Evolutionary conservation across 108 stramenopile species (phyloP).

Genomic region (Nitzschia putrida): DNA sequence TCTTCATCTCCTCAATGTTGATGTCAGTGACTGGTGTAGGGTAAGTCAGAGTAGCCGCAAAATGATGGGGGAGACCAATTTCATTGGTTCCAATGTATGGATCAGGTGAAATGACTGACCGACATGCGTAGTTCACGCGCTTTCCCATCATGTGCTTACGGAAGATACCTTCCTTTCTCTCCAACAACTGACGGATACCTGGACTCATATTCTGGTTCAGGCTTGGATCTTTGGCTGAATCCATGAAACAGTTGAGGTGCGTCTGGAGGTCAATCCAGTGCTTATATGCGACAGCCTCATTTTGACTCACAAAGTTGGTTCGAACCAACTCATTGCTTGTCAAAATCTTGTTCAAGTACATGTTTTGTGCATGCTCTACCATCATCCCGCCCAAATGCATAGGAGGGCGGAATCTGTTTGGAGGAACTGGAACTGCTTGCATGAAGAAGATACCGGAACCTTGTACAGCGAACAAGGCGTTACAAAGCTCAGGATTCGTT

Average conservation of each 20-base stretch:
- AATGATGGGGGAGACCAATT: conserved; percentile 96
- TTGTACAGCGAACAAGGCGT: conserved; percentile 73
- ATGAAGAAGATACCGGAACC: conserved; percentile 88
- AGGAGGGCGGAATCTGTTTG: conserved; percentile 95
- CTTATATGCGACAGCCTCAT: conserved; percentile 50
- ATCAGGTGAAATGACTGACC: conserved; percentile 97
- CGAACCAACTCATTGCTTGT: conserved; percentile 71
- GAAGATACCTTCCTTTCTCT: conserved; percentile 99
- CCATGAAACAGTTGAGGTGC: conserved; percentile 93
- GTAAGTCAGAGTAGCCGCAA: conserved; percentile 93
- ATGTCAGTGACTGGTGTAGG: conserved; percentile 93
- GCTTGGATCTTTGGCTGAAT: conserved; percentile 89
- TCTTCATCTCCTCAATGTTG: conserved; percentile 89
- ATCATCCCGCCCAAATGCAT: conserved; percentile 85
- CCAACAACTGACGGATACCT: conserved; percentile 94
- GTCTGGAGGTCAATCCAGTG: conserved; percentile 96
- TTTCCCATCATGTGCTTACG: conserved; percentile 99
- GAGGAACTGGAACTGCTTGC: conserved; percentile 89
- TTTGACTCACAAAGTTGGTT: conserved; percentile 51
- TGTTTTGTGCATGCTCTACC: conserved; percentile 96
- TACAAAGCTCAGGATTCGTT: conserved; percentile 58
- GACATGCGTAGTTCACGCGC: conserved; percentile 97
- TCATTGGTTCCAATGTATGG: conserved; percentile 97
- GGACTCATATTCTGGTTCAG: conserved; percentile 48
- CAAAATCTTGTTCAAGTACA: conserved; percentile 83